Base-by-base conservation (phyloP, 495 filamentous ascomycete genomes). In the Neurospora tetraspora region DNA sequence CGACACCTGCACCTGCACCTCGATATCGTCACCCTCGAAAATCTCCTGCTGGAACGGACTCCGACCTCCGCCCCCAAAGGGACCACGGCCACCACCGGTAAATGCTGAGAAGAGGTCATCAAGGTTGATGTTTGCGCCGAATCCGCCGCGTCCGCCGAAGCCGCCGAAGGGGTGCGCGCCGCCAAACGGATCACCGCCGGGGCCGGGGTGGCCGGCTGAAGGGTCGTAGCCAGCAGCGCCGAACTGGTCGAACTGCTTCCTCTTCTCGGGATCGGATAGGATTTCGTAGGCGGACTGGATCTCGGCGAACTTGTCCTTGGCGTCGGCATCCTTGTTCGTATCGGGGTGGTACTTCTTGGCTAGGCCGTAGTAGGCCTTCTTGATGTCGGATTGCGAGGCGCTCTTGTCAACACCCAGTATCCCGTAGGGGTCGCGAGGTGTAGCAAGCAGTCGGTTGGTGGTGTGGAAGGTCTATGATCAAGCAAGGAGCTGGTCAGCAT, bases 331-430 rank as follows among this genome's bases (percentile, higher is more conserved):
- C 82, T 98, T 99, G 84, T 97, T 98, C 43, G 96, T 97, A 81
- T 99, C 96, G 9, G 96, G 96, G 77, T 99, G 96, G 79, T 90
- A 99, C 79, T 98, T 98, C 83, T 98, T 98, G n/a, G 96, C 96
- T 73, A 97, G 84, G 70, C 93, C 91, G 81, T 99, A 99, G 85
- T 99, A 99, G 3, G 96, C 95, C 82, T 98, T 98, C 79, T 99
- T 99, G 77, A 99, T 97, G 8, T 98, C 96, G 71, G 89, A 79
- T 6, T 92, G 81, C n/a, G 93, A 91, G 16, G 96, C 93, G 47
- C 80, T 85, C 79, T 93, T 95, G 72, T 85, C 84, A 16, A 99
- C 91, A n/a, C 95, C 96, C 42, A 99, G 89, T 39, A 90, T 83
- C 71, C 88, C 88, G 80, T 99, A 99, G 9, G 96, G 96, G 77